phyloP scores from a whole-genome alignment of 768 basidiomycete species.

The Mycena chlorophos region DNA sequence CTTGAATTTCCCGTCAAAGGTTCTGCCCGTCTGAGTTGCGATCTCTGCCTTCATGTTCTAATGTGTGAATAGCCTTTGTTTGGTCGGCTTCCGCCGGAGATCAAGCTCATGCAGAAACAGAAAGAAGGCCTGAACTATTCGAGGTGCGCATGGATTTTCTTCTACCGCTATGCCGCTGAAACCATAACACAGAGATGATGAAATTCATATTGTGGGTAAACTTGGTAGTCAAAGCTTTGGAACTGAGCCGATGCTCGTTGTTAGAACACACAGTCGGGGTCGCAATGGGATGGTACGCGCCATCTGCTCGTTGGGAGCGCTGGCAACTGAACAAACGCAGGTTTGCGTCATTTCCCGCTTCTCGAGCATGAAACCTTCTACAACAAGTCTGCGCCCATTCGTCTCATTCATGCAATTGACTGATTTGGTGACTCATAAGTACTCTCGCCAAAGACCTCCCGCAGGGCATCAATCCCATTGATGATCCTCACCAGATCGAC shows the following conservation, averaged over 20 bases:
- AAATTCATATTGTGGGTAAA: constrained; percentile 53
- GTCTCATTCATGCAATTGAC: background rate
- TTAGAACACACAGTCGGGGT: constrained; percentile 71
- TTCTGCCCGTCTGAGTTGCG: constrained; percentile 21
- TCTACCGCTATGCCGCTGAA: constrained; percentile 23
- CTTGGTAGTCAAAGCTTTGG: background rate
- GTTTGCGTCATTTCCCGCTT: constrained; percentile 49
- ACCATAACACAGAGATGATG: constrained; percentile 42
- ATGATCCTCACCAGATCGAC: constrained; percentile 51
- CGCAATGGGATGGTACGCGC: constrained; percentile 69
- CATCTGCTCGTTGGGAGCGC: background rate
- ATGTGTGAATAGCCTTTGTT: constrained; percentile 51
- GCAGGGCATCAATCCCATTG: constrained; percentile 45
- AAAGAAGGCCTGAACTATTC: constrained; percentile 14
- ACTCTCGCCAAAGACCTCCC: constrained; percentile 45
- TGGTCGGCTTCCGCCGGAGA: constrained; percentile 52
- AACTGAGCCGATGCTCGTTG: background rate
- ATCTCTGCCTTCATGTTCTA: background rate
- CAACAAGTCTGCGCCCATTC: constrained; percentile 47
- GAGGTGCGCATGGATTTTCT: constrained; percentile 23
- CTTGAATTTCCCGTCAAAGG: constrained; percentile 65
- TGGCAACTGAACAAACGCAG: background rate
- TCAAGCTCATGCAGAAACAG: constrained; percentile 38
- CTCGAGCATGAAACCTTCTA: constrained; percentile 57
- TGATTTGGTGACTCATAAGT: constrained; percentile 29